phyloP scores from a whole-genome alignment of 768 basidiomycete genomes.

The Mycena pura region DNA sequence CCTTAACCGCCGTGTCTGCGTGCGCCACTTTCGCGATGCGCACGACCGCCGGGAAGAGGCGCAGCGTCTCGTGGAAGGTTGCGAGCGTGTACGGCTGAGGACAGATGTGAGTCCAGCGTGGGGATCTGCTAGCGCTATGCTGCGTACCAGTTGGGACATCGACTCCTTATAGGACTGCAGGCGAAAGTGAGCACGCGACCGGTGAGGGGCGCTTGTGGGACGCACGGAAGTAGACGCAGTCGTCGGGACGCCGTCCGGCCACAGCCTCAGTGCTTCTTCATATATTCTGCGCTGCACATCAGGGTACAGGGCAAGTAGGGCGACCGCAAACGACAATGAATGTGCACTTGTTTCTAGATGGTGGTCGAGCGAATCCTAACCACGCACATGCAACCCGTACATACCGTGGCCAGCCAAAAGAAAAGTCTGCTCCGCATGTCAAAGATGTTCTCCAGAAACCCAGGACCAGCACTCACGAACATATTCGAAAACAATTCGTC shows the following conservation, averaged over 20 bases:
- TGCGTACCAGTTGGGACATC: constrained; percentile 43
- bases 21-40: constrained; percentile 43
- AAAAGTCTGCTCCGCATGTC: constrained; percentile 41
- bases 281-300: constrained; percentile 53
- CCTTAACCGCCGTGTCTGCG: constrained; percentile 42
- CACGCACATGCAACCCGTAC: neutral
- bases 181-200: too few species aligned
- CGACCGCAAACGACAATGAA: constrained; percentile 49
- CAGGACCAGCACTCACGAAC: constrained; percentile 56
- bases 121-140: neutral
- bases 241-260: constrained; percentile 44
- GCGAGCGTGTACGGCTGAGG: constrained; percentile 51
- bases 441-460: too few species aligned
- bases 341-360: constrained; percentile 61
- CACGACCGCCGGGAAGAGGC: constrained; percentile 46
- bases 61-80: constrained; percentile 53
- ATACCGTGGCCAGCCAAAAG: constrained; percentile 58
- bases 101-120: constrained; percentile 9
- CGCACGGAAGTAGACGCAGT: constrained; percentile 34
- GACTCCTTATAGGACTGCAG: constrained; percentile 50
- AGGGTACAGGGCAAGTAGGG: constrained; percentile 56
- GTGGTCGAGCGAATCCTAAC: neutral
- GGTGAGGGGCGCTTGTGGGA: neutral
- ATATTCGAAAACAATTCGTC: constrained; percentile 55
- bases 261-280: constrained; percentile 46